These are phyloP conservation scores for Stephania yunnanensis DNA, from an alignment of 164 flowering plant species.

Conservation along the genomic window DNA sequence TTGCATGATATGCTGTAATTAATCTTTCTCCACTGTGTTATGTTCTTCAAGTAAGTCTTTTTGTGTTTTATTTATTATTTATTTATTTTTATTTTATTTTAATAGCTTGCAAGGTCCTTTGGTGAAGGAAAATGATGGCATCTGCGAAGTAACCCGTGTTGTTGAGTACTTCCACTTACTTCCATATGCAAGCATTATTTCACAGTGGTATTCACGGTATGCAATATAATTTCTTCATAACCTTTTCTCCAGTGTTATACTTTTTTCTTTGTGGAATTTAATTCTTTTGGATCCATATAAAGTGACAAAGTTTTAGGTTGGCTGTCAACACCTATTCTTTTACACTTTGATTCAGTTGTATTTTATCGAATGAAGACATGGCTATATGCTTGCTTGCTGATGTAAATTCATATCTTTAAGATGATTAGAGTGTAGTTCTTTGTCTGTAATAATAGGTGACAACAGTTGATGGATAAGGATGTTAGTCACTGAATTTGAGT, in stretches of 20 bases:
- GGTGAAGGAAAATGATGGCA: slow-evolving; percentile 22
- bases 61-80: not conserved
- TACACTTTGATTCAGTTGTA: no score
- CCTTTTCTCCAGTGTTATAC: not conserved
- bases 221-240: not conserved
- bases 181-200: slow-evolving; percentile 52
- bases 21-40: not conserved
- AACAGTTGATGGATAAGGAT: no score
- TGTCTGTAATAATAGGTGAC: no score
- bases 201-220: slow-evolving; percentile 58
- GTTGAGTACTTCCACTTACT: slow-evolving; percentile 69
- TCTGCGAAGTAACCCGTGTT: slow-evolving; percentile 38
- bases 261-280: not conserved
- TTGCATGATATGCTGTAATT: not conserved
- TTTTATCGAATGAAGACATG: not conserved
- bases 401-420: no score
- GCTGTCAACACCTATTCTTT: no score
- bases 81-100: not conserved
- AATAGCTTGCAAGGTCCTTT: slow-evolving; percentile 73
- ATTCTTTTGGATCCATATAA: no score
- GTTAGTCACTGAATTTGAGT: no score
- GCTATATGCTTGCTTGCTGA: not conserved
- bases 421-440: no score
- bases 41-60: not conserved
- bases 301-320: no score